phyloP scores from a whole-genome alignment of 495 filamentous ascomycete species.

The Talaromyces proteolyticus region DNA sequence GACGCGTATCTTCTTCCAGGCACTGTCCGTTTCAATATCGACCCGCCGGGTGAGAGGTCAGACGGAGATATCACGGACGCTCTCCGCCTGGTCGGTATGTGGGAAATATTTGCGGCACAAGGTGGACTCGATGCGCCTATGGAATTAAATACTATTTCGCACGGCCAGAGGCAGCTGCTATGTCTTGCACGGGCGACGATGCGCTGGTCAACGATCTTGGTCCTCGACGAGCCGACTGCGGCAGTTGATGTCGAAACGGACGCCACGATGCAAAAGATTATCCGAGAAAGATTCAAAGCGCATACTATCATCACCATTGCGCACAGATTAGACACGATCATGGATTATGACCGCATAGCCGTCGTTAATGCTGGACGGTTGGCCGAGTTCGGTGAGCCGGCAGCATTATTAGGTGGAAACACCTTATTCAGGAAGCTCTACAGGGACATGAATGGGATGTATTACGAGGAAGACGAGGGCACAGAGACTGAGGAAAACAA shows the following conservation, averaged over 20 bases:
- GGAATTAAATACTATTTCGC: constrained; percentile 11
- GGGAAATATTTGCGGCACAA: constrained; percentile 6
- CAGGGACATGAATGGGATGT: too few relatives aligned
- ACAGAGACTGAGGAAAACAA: too few relatives aligned
- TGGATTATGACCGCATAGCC: constrained; percentile 14
- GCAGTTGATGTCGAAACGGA: constrained; percentile 12
- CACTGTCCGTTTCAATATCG: constrained; percentile 25
- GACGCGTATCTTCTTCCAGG: constrained; percentile 22
- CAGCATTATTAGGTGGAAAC: background rate
- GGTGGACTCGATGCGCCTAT: constrained; percentile 17
- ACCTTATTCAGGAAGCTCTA: background rate
- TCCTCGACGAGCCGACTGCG: constrained; percentile 25
- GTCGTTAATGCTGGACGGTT: constrained; percentile 13
- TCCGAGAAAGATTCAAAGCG: constrained; percentile 8
- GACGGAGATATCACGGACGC: constrained; percentile 14
- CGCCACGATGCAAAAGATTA: constrained; percentile 12
- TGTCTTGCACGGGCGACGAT: constrained; percentile 22
- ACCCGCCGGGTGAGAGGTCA: constrained; percentile 11
- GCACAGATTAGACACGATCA: constrained; percentile 14
- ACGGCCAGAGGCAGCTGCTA: constrained; percentile 39
- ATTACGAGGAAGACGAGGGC: too few relatives aligned
- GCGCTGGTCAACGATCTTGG: constrained; percentile 11
- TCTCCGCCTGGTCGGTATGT: constrained; percentile 12
- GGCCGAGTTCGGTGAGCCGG: constrained; percentile 9
- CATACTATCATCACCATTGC: constrained; percentile 15